Conservation (phyloP, 768 basidiomycete genomes). For the Dendrothele bispora region DNA sequence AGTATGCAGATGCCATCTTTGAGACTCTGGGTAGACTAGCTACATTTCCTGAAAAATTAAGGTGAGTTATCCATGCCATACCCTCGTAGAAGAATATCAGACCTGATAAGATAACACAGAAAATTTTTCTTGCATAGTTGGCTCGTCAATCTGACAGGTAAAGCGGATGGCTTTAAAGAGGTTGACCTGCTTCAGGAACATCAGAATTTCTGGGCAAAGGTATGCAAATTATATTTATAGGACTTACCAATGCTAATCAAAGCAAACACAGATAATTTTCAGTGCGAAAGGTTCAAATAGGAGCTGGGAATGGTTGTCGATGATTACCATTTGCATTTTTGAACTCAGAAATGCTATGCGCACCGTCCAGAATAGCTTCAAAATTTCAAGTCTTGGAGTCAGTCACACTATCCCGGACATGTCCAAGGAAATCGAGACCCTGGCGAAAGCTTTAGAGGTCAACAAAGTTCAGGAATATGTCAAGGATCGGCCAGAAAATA, state of each 20-base stretch:
- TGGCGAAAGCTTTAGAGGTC: constrained; percentile 4
- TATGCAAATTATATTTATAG: too few species aligned
- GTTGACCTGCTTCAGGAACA: constrained; percentile 25
- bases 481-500: constrained; percentile 5
- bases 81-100: too few species aligned
- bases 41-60: not conserved
- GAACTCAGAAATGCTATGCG: constrained; percentile 13
- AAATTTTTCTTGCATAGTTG: constrained; percentile 17
- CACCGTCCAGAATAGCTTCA: constrained; percentile 8
- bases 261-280: constrained; percentile 7
- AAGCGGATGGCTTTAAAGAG: constrained; percentile 18
- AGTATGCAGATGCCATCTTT: constrained; percentile 18
- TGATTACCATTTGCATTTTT: constrained; percentile 14
- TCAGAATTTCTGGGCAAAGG: constrained; percentile 27
- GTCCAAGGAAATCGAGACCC: constrained; percentile 1
- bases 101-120: too few species aligned
- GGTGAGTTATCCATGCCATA: constrained; percentile 7
- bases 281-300: constrained; percentile 9
- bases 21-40: constrained; percentile 8
- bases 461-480: constrained; percentile 11
- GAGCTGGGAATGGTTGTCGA: constrained; percentile 12
- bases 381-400: constrained; percentile 8
- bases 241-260: too few species aligned
- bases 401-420: constrained; percentile 11
- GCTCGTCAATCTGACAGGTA: constrained; percentile 19